phyloP scores from a whole-genome alignment of 345 rosid genomes.

The Ceriops tagal region DNA sequence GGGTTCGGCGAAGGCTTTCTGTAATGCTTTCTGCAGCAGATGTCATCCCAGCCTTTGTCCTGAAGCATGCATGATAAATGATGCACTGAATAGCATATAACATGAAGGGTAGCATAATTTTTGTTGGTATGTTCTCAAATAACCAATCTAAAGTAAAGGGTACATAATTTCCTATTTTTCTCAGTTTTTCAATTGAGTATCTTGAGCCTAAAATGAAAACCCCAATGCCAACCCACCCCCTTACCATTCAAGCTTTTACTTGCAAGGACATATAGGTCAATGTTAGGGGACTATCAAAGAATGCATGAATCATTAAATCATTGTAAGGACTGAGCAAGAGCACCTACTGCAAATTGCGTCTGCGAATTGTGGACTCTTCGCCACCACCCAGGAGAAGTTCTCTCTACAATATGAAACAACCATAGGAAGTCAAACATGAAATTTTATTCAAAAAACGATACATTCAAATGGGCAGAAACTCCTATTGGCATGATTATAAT shows the following conservation, averaged over 20 bases:
- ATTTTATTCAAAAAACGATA: not conserved
- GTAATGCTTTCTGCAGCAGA: conserved; percentile 97
- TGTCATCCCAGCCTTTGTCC: conserved; percentile 94
- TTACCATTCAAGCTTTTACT: not conserved
- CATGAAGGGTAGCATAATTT: not conserved
- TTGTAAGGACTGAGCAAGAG: not conserved
- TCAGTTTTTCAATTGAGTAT: not conserved
- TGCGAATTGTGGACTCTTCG: conserved; percentile 77
- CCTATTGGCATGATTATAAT: not conserved
- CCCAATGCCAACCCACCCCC: not conserved
- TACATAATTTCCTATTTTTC: not conserved
- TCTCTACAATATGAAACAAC: conserved; percentile 45
- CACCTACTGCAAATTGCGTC: conserved; percentile 86
- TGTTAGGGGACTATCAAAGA: not conserved
- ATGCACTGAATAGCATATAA: not conserved
- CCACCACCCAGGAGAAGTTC: conserved; percentile 95
- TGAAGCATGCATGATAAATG: conserved; percentile 16
- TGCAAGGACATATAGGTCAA: not conserved
- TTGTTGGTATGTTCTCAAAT: not conserved
- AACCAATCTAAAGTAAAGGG: not conserved
- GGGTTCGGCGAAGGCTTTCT: conserved; percentile 90
- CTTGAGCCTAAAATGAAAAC: not conserved
- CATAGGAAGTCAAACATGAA: not conserved
- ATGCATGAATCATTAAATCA: not conserved
- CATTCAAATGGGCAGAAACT: not conserved